Conservation (phyloP, 2,329 filamentous ascomycete species). For the Aspergillus novoparasiticus region DNA sequence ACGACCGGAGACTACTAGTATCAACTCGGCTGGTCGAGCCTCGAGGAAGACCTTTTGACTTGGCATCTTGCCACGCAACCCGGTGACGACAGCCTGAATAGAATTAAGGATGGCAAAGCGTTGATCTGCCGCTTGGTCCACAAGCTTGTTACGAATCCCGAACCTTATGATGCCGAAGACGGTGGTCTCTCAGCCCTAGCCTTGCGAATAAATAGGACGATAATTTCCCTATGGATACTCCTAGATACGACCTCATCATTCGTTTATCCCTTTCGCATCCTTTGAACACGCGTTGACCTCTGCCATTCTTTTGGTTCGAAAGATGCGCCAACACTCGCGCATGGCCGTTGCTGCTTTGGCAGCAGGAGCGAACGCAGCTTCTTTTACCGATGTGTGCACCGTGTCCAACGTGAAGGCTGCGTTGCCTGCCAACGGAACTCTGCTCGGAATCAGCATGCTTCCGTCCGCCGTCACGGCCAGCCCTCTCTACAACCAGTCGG, state of each 20-base stretch:
- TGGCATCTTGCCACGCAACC: not conserved
- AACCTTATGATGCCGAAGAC: not conserved
- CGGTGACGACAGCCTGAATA: not conserved
- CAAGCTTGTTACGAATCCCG: not conserved
- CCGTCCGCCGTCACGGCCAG: constrained; percentile 45
- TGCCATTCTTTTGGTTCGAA: not conserved
- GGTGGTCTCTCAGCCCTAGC: not conserved
- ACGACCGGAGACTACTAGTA: too few relatives aligned
- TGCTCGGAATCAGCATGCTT: constrained; percentile 44
- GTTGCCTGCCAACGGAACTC: constrained; percentile 46
- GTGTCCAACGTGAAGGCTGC: constrained; percentile 44
- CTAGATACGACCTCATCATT: not conserved
- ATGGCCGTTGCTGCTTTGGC: constrained; percentile 23
- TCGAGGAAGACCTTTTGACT: not conserved
- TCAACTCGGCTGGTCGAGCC: not conserved
- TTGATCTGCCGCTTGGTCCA: not conserved
- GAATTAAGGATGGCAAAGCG: not conserved
- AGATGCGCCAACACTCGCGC: constrained; percentile 5
- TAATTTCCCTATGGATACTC: not conserved
- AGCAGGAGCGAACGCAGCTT: constrained; percentile 34
- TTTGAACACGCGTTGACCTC: not conserved
- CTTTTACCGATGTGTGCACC: constrained; percentile 46
- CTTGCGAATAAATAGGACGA: not conserved
- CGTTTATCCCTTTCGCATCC: not conserved
- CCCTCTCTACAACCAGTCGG: constrained; percentile 41